phyloP scores from a whole-genome alignment of 2,329 filamentous ascomycete genomes.

The Fusarium torreyae region DNA sequence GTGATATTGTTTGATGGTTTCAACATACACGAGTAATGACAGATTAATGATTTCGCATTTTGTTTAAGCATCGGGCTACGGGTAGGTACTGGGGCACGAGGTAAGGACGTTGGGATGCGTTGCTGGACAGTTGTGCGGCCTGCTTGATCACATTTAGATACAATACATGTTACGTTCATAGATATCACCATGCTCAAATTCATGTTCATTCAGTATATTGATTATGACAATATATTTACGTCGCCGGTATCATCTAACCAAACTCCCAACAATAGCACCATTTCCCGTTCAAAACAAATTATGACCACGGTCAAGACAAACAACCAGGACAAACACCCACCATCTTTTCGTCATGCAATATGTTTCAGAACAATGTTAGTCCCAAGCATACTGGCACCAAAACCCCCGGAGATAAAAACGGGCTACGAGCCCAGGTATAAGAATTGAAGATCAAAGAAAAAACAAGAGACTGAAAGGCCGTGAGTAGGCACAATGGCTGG shows the following conservation, averaged over 20 bases:
- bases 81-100: background rate
- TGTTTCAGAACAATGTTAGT: conserved; percentile 4
- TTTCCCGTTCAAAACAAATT: conserved; percentile 16
- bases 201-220: conserved; percentile 38
- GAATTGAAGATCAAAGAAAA: conserved; percentile 27
- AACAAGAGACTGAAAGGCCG: conserved; percentile 25
- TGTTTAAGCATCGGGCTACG: background rate
- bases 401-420: conserved; percentile 10
- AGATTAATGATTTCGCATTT: conserved; percentile 21
- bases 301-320: conserved; percentile 14
- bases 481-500: conserved; percentile 2
- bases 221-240: conserved; percentile 41
- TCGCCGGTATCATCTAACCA: conserved; percentile 49
- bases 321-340: conserved; percentile 25
- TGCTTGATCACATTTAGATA: background rate
- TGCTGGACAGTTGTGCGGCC: background rate
- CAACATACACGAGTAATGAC: conserved; percentile 37
- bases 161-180: background rate
- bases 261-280: conserved; percentile 37
- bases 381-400: conserved; percentile 16
- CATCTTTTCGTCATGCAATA: conserved; percentile 16
- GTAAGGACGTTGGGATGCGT: too few relatives aligned
- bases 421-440: conserved; percentile 33
- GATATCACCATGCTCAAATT: conserved; percentile 1
- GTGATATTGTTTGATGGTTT: background rate